These are phyloP conservation scores for Huntiella moniliformis DNA, from an alignment of 2,329 filamentous ascomycete genomes.

Conservation along the genomic window DNA sequence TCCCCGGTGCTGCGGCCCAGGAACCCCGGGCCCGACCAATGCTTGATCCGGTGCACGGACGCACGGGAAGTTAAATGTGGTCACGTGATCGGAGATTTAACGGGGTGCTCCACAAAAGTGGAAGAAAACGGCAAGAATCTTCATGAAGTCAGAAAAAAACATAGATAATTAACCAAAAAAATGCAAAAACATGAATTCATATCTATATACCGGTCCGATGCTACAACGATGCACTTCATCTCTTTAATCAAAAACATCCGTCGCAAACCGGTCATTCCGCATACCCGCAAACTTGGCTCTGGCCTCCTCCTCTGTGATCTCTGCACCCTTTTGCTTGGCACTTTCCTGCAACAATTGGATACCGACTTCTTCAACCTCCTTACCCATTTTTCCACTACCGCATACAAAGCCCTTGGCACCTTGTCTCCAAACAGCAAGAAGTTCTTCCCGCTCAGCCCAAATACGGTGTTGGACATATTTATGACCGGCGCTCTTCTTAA, in stretches of 20 bases:
- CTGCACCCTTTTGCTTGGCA: conserved; percentile 17
- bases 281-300: conserved; percentile 29
- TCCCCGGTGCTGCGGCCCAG: no score
- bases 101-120: no score
- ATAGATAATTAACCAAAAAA: not conserved
- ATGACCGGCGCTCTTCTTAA: conserved; percentile 27
- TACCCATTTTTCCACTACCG: conserved; percentile 34
- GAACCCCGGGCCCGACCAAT: no score
- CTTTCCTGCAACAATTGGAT: conserved; percentile 20
- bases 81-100: no score
- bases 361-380: conserved; percentile 25
- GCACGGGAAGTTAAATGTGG: no score
- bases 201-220: not conserved
- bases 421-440: conserved; percentile 22
- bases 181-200: not conserved
- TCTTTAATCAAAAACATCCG: conserved; percentile 39
- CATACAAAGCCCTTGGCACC: conserved; percentile 45
- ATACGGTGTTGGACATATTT: conserved; percentile 29
- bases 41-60: no score
- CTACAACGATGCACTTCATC: not conserved
- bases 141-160: not conserved
- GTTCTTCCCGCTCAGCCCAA: conserved; percentile 19
- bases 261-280: conserved; percentile 36
- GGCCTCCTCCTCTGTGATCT: conserved; percentile 22
- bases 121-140: no score